Conservation (phyloP, 2,329 filamentous ascomycete species). For the Xylariaceae sp. region DNA sequence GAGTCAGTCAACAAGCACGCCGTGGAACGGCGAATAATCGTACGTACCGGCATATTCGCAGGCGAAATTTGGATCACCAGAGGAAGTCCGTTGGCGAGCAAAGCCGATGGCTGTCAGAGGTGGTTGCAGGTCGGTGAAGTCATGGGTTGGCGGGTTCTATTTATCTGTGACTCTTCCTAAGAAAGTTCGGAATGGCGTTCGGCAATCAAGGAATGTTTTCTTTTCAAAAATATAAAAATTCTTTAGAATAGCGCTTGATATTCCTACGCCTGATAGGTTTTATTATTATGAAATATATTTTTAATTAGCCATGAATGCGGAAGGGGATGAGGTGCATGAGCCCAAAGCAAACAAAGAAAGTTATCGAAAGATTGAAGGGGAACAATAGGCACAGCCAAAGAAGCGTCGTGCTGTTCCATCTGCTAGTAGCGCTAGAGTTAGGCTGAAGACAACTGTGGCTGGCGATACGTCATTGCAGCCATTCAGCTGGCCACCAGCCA, state of each 20-base stretch:
- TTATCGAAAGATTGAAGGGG: conserved; percentile 17
- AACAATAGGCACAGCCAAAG: conserved; percentile 20
- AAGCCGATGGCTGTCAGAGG: conserved; percentile 27
- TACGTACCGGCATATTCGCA: conserved; percentile 39
- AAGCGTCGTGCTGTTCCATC: conserved; percentile 27
- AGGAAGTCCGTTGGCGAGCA: conserved; percentile 14
- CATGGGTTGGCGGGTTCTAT: conserved; percentile 30
- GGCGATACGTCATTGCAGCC: conserved; percentile 20
- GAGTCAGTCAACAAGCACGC: not conserved
- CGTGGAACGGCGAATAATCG: conserved; percentile 2
- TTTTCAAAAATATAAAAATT: not conserved
- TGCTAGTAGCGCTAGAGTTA: not conserved
- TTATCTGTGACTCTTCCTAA: conserved; percentile 21
- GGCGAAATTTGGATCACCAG: conserved; percentile 13
- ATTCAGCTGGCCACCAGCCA: conserved; percentile 8
- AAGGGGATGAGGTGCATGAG: conserved; percentile 20
- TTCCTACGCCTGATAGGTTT: not conserved
- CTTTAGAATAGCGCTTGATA: not conserved
- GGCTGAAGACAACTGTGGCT: conserved; percentile 20
- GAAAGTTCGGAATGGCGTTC: not conserved
- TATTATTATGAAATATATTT: not conserved
- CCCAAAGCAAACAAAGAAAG: conserved; percentile 22
- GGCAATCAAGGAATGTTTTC: conserved; percentile 1
- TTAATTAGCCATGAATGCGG: conserved; percentile 20
- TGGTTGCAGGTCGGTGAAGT: conserved; percentile 26